Conservation (phyloP, 352 stramenopile species). For the Pythium aphanidermatum region DNA sequence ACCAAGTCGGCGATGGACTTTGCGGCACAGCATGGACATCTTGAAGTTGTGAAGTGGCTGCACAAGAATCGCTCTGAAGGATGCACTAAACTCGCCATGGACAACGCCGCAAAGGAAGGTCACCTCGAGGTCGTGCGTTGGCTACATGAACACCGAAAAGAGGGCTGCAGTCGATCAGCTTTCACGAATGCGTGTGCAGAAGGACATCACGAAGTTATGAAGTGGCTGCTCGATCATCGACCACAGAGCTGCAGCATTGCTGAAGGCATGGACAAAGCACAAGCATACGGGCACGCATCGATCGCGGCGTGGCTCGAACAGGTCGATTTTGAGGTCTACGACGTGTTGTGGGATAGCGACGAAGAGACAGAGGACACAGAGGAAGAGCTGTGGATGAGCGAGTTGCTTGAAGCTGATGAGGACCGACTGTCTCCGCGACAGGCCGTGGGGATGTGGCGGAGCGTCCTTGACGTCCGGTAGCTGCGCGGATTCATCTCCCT, state of each 20-base stretch:
- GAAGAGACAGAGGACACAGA: neutral
- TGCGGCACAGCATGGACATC: conserved; percentile 45
- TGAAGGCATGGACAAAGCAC: conserved; percentile 29
- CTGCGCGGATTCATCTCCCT: too few species aligned
- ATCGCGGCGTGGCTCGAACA: conserved; percentile 28
- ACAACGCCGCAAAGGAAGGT: conserved; percentile 47
- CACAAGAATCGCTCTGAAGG: conserved; percentile 43
- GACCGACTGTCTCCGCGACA: too few species aligned
- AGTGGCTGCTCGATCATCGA: conserved; percentile 45
- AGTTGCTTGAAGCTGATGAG: too few species aligned
- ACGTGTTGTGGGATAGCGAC: conserved; percentile 14
- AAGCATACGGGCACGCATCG: conserved; percentile 11
- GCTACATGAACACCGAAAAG: conserved; percentile 40
- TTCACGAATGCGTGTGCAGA: conserved; percentile 54
- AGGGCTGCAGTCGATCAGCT: conserved; percentile 68
- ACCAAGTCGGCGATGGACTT: conserved; percentile 61
- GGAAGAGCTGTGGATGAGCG: too few species aligned
- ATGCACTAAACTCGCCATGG: conserved; percentile 43
- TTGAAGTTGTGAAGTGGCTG: conserved; percentile 58
- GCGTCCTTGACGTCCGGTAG: too few species aligned
- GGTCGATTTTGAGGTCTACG: conserved; percentile 23
- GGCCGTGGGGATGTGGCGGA: too few species aligned
- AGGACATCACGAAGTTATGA: conserved; percentile 43
- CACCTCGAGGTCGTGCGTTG: conserved; percentile 42
- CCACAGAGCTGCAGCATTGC: conserved; percentile 32